Base-by-base conservation (phyloP, 1,139 yeast species). In the Suzukiozyma palmioleophila region DNA sequence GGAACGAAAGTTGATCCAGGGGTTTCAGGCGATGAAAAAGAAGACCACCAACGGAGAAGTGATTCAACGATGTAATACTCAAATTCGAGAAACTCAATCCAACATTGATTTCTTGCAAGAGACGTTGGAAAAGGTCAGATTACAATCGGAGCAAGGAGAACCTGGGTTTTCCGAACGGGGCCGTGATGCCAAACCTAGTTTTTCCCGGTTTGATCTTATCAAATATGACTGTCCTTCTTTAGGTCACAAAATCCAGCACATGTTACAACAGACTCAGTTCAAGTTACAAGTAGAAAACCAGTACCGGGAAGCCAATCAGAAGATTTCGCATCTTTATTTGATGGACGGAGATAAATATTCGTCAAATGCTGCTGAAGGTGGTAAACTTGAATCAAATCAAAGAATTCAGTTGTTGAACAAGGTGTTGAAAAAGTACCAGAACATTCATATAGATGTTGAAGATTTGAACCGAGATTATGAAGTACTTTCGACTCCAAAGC, bases 161-260 rank as follows among this genome's bases (percentile, higher is more conserved):
- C 37, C 43, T 2, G 46, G 39, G 3, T 40, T 47, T 7, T 50
- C 51, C 4, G 46, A 40, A 14, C 11, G 30, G 14, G 34, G 21
- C 16, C 50, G 13, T 25, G 50, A 41, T 16, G 9, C 13, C 11
- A 58, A 64, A 36, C 81, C 81, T 1, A 53, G 68, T 11, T 79
- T 76, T 53, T 77, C 90, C 0, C 70, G 87, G 28, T 66, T 90
- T 51, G 98, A 92, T 59, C 69, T 92, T 44, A 76, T 88, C 58
- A 89, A 89, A 53, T 89, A 88, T 57, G 97, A 92, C 53, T 87
- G 96, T 51, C 96, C 97, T 1, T 86, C 95, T 1, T 68, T 92
- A 51, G 96, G 97, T n/a, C 96, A 92, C 53, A 79, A 94, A 48
- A 92, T 92, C 53, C 96, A 88, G 60, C 83, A 86, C 53, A 90